Evolutionary conservation across 2,329 filamentous ascomycete genomes (phyloP).

Genomic region (Juglanconis oblonga): DNA sequence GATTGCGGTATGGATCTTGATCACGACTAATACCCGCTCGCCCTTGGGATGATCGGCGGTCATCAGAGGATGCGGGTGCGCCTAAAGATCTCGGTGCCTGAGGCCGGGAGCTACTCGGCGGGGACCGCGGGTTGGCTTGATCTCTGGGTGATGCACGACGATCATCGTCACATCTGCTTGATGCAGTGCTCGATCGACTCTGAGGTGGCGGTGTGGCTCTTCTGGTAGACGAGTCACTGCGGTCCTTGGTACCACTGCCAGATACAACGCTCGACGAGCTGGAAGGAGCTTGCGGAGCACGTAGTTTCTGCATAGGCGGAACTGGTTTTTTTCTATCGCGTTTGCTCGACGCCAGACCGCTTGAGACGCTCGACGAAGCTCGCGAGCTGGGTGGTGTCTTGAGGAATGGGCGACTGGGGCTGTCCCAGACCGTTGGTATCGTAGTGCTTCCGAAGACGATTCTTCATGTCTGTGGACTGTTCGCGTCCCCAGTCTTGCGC

Average conservation of each 20-base stretch:
- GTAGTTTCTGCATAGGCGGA: too few species aligned
- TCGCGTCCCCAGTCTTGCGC: constrained; percentile 22
- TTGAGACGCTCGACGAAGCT: background rate
- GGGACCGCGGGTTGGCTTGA: background rate
- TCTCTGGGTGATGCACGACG: background rate
- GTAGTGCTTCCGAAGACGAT: constrained; percentile 21
- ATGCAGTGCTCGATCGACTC: background rate
- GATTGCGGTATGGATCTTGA: background rate
- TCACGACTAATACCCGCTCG: too few species aligned
- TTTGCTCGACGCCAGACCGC: background rate
- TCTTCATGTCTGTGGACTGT: constrained; percentile 18
- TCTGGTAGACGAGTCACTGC: background rate
- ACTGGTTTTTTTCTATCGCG: background rate
- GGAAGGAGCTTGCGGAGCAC: too few species aligned
- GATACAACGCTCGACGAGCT: background rate
- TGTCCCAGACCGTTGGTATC: background rate
- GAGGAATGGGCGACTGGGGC: too few species aligned
- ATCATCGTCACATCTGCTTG: background rate
- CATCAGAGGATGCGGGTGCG: background rate
- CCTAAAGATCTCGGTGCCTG: background rate
- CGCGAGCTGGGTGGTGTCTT: background rate
- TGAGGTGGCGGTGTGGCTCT: background rate
- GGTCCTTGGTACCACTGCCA: background rate
- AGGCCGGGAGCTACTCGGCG: background rate
- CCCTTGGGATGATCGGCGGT: too few species aligned